phyloP scores from a whole-genome alignment of 352 stramenopile genomes.

The Phytophthora podocarpi region DNA sequence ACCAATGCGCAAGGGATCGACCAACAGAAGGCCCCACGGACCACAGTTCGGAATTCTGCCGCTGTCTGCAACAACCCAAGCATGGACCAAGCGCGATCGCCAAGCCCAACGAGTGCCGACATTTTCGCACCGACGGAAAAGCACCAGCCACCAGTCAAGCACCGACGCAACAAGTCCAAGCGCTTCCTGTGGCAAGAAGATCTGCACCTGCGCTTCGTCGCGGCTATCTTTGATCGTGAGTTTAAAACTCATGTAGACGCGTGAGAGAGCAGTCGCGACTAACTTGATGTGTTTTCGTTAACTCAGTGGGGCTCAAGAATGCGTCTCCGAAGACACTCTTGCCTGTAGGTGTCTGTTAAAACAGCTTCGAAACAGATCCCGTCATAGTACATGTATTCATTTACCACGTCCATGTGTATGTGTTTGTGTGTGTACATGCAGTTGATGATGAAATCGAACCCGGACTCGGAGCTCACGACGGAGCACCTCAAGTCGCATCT shows the following conservation, averaged over 20 bases:
- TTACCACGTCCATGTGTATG: too few relatives aligned
- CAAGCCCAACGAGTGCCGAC: conserved; percentile 5
- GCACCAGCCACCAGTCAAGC: too few relatives aligned
- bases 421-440: conserved; percentile 20
- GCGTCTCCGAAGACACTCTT: conserved; percentile 75
- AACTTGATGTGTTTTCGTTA: conserved; percentile 2
- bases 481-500: conserved; percentile 87
- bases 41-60: conserved; percentile 19
- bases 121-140: too few relatives aligned
- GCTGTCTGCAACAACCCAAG: not conserved
- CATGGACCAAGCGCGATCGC: conserved; percentile 11
- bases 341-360: conserved; percentile 35
- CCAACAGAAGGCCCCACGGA: too few relatives aligned
- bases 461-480: conserved; percentile 61
- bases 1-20: not conserved
- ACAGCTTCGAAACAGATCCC: conserved; percentile 3
- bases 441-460: conserved; percentile 63
- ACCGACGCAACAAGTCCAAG: conserved; percentile 72
- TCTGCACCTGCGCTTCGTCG: conserved; percentile 79
- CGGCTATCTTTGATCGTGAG: conserved; percentile 83
- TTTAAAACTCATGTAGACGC: too few relatives aligned
- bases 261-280: too few relatives aligned
- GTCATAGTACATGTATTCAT: too few relatives aligned
- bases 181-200: conserved; percentile 86
- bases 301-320: conserved; percentile 78